A percentile compares a stretch with the other conserved stretches of the same genome.
Conservation (phyloP, 2,329 filamentous ascomycete species). For the Fusarium sp. region DNA sequence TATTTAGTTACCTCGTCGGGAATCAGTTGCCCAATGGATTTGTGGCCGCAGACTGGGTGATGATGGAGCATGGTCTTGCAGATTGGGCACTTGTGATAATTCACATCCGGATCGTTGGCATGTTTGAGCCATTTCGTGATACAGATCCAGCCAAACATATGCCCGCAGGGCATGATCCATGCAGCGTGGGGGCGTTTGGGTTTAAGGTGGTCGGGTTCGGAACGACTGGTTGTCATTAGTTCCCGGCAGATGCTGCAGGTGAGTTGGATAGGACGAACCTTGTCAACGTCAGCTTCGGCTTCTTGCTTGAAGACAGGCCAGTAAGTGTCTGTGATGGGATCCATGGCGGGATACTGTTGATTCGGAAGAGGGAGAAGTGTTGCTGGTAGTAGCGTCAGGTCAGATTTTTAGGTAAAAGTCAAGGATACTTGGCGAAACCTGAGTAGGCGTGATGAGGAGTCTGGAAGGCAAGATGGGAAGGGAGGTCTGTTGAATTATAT, state of each 20-base stretch:
- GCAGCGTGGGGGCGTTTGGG: not conserved
- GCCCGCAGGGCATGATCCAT: not conserved
- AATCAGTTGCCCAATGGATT: not conserved
- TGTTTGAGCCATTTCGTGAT: not conserved
- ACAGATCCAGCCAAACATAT: constrained; percentile 2
- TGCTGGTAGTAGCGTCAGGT: not conserved
- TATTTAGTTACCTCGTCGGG: not conserved
- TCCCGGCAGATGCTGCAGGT: not conserved
- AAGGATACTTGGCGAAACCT: not conserved
- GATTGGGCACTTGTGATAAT: not conserved
- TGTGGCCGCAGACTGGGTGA: not conserved
- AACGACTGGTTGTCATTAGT: not conserved
- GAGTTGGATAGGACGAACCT: not conserved
- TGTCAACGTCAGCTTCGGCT: not conserved
- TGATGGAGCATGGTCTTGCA: not conserved
- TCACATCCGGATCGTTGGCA: too few species aligned
- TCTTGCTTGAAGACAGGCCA: constrained; percentile 6
- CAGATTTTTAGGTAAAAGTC: not conserved
- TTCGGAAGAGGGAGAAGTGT: not conserved
- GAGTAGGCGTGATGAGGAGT: not conserved
- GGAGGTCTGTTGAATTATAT: not conserved
- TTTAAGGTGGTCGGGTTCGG: not conserved
- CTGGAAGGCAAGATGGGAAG: not conserved
- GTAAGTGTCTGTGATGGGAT: constrained; percentile 6
- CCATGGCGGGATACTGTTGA: not conserved